phyloP scores from a whole-genome alignment of 768 basidiomycete genomes.

The Mycena olivaceomarginata region DNA sequence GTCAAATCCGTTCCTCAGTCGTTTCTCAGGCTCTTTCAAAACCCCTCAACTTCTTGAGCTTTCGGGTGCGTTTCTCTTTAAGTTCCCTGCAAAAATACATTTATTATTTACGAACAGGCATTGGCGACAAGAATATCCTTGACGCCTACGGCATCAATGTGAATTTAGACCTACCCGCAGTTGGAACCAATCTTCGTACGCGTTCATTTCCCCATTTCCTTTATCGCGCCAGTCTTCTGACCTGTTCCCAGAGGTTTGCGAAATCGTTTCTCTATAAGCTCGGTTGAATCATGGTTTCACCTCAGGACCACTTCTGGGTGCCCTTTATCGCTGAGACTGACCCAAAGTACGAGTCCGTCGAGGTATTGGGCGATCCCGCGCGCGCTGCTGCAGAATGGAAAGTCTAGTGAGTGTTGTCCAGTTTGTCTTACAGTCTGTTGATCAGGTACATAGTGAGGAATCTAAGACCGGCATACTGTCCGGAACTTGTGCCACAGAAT shows the following conservation, averaged over 20 bases:
- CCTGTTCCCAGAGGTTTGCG: not conserved
- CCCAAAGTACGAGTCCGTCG: constrained; percentile 27
- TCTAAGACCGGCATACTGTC: constrained; percentile 1
- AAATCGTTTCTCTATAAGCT: not conserved
- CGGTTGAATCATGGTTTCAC: not conserved
- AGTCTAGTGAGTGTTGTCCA: not conserved
- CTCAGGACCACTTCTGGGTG: constrained; percentile 9
- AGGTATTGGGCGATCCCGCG: constrained; percentile 20
- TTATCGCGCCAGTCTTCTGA: not conserved
- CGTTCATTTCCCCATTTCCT: not conserved
- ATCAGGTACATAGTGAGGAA: constrained; percentile 5
- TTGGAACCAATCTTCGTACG: constrained; percentile 65
- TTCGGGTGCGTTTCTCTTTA: constrained; percentile 44
- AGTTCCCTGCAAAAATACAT: not conserved
- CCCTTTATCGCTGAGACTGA: constrained; percentile 20
- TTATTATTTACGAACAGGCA: not conserved
- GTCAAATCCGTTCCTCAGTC: not conserved
- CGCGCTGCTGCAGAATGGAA: constrained; percentile 21
- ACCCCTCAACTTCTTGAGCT: constrained; percentile 57
- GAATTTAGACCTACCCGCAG: constrained; percentile 60
- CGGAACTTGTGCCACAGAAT: not conserved
- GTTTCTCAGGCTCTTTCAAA: constrained; percentile 48
- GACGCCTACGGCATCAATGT: constrained; percentile 50
- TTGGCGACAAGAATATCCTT: constrained; percentile 15
- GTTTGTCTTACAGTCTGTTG: too few species aligned